Conservation (phyloP, 1,139 yeast genomes). For the Schizosaccharomyces versatilis region DNA sequence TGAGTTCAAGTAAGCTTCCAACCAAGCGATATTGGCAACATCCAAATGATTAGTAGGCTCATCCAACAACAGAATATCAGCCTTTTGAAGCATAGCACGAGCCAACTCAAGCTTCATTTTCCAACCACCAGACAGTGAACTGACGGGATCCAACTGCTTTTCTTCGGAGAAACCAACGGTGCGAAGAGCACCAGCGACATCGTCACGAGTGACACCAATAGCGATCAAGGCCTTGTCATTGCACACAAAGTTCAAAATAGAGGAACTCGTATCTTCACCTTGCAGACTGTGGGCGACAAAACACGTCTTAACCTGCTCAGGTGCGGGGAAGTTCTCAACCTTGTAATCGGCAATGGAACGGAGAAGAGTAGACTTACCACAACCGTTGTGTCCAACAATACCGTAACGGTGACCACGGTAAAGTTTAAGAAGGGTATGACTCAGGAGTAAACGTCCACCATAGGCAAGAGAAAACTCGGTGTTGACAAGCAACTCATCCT, state of each 20-base stretch:
- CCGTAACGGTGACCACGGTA: constrained; percentile 99
- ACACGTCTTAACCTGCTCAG: constrained; percentile 71
- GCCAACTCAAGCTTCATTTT: constrained; percentile 96
- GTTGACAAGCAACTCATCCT: constrained; percentile 7
- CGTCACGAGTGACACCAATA: constrained; percentile 40
- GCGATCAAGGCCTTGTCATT: constrained; percentile 54
- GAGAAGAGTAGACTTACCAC: constrained; percentile 94
- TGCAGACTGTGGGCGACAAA: constrained; percentile 93
- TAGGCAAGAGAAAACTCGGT: constrained; percentile 54
- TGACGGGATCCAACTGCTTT: constrained; percentile 72
- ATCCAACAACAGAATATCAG: constrained; percentile 79
- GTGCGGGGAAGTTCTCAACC: constrained; percentile 90
- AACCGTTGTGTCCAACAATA: constrained; percentile 95
- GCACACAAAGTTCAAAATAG: constrained; percentile 72
- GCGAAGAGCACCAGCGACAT: constrained; percentile 41
- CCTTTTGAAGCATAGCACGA: constrained; percentile 94
- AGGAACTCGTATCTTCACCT: constrained; percentile 84
- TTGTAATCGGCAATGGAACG: constrained; percentile 93
- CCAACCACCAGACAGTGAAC: constrained; percentile 96
- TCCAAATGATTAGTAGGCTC: constrained; percentile 98
- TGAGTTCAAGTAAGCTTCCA: constrained; percentile 64
- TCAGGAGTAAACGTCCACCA: constrained; percentile 98
- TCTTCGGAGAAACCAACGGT: constrained; percentile 83
- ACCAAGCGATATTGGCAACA: constrained; percentile 82
- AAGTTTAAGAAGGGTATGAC: constrained; percentile 96